phyloP scores from a whole-genome alignment of 2,329 filamentous ascomycete species.

The Pezicula radicicola region DNA sequence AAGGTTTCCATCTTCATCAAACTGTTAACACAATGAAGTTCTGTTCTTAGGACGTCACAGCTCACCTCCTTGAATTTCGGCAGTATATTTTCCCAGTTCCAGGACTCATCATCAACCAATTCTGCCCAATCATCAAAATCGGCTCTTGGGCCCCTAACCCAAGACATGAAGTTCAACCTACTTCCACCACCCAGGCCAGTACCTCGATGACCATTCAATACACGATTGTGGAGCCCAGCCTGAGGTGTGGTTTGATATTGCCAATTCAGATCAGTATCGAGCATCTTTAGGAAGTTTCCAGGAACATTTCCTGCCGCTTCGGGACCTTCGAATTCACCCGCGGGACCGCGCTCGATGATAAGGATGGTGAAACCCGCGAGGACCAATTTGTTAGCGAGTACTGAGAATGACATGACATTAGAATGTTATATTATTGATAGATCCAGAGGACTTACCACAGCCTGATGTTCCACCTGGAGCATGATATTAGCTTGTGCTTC shows the following conservation, averaged over 20 bases:
- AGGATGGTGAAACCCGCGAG: not conserved
- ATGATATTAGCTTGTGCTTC: not conserved
- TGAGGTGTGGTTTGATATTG: slow-evolving; percentile 1
- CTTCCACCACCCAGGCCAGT: slow-evolving; percentile 31
- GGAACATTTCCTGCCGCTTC: not conserved
- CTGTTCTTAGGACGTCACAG: no score
- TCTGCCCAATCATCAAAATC: slow-evolving; percentile 41
- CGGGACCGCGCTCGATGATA: not conserved
- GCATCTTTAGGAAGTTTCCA: not conserved
- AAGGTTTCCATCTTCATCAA: not conserved
- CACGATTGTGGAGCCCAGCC: not conserved
- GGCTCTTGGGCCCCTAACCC: slow-evolving; percentile 24
- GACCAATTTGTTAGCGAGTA: not conserved
- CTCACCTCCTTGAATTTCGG: slow-evolving; percentile 37
- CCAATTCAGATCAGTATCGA: slow-evolving; percentile 1
- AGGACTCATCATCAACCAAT: slow-evolving; percentile 35
- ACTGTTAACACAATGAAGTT: not conserved
- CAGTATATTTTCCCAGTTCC: slow-evolving; percentile 41
- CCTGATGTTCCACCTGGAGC: not conserved
- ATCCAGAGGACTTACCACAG: not conserved
- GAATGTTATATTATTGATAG: not conserved
- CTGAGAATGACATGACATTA: not conserved
- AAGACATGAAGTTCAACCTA: slow-evolving; percentile 33
- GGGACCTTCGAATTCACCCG: not conserved
- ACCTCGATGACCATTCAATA: not conserved